Evolutionary conservation across 352 stramenopile species (phyloP), one percentile per base, ranked within the genome.

Genomic region (Blastocystis sp.): DNA sequence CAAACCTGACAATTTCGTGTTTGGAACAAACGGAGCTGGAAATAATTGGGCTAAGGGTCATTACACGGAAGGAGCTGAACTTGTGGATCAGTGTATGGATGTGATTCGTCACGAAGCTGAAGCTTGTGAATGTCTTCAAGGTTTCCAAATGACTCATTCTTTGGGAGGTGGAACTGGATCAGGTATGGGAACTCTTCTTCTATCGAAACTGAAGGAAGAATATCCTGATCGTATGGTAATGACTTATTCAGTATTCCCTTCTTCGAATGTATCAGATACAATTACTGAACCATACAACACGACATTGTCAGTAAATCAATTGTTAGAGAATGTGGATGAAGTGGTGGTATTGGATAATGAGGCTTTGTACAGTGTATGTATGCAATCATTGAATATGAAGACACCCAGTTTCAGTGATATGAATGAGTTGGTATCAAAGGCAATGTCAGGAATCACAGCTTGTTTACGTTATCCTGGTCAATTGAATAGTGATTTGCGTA

Each of bases 1-100:
- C 92, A 93, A 95, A 78, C 96, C 96, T 29, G 96, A 98, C 91
- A 98, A 99, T 92, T 98, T 98, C 89, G 95, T 99, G 46, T 98
- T 98, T 91, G 96, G 95, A 77, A 94, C 98, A 90, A 97, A 93
- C 54, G 96, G 95, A 89, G 96, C 95, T 54, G 95, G 95, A 91
- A 99, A 97, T 92, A 97, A 98, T 92, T 99, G 96, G 96, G 96
- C 96, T 90, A 98, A 98, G 92, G 96, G 96, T 88, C 96, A 99
- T 91, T 99, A 98, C 92, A 98, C 96, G 32, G 95, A 98, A 90
- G 96, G 96, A 86, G 95, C 95, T 4, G 96, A 99, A 92, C 91
- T 98, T 16, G 97, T 98, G 66, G 96, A 99, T 91, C 95, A 93
- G 51, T 95, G 98, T 49, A 94, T 99, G 56, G 96, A 99, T 90